Evolutionary conservation across 768 basidiomycete species (phyloP), one percentile per base, ranked within the genome.

Genomic region (Gloeostereum incarnatum): DNA sequence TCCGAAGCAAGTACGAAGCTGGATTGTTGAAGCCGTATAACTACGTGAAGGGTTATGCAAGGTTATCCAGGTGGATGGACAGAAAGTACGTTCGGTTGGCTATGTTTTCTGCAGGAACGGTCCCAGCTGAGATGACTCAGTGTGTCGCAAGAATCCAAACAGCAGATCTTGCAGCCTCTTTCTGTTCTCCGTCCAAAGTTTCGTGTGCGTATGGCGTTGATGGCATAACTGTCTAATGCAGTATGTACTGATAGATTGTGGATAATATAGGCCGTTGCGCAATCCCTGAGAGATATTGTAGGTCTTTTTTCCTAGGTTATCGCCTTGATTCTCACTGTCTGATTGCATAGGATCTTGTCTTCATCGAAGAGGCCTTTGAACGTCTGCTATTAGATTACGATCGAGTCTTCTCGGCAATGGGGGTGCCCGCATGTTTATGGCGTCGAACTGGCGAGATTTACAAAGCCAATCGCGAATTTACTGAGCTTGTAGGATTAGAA

Each of bases 321-420:
- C 22, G 23, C 5, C 14, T 26, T 10, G 7, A 38, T 16, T 26
- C 38, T 40, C 9, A 44, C 20, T 26, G 29, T 16, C 14, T 39
- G 25, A 26, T 30, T 6, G 9, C 35, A 11, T 46, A 84, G 82
- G 94, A 99, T 58, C 72, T 96, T 19, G 87, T 98, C 9, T 94
- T 96, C 58, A 93, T 99, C 50, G 94, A 98, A 58, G 94, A 98
- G 60, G 92, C 87, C 0, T 97, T 98, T 51, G 94, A 99, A 56
- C 83, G 93, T 1, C 69, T 97, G 43, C 68, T 99, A 41, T 75
- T 98, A 16, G 92, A 96, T 53, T 97, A 97, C 45, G 94, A 97
- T 55, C 82, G 92, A 17, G 90, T 87, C 10, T 89, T 90, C 60
- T 81, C 82, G 37, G 91, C 89, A 0, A 97, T 99, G 83, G 92